Evolutionary conservation across 2,329 filamentous ascomycete species (phyloP), one percentile per base, ranked within the genome.

Genomic region (Sclerotinia spermophila): DNA sequence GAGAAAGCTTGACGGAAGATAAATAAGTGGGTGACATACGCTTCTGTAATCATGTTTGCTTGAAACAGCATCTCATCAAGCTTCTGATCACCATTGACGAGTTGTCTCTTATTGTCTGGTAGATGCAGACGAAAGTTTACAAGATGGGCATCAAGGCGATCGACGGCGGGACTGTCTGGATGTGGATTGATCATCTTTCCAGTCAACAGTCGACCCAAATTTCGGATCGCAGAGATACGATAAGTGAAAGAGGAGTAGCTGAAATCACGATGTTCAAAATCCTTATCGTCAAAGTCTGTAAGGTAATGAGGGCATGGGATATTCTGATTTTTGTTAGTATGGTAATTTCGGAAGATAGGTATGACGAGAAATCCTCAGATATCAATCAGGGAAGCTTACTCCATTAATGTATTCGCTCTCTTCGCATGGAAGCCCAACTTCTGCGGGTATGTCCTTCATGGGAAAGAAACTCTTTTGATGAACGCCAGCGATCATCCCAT

Each of bases 41-140:
- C 81, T 68, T 87, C 83, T 67, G 86, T 84, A 76, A 97, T 92
- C 88, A 96, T 95, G 73, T 92, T 90, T 0, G 92, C 94, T 79
- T 96, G 93, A 81, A 97, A 97, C 81, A 97, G 89, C 86, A 97
- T 91, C 81, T 97, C 93, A 79, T 97, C 94, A 17, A 94, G 84
- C 68, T 88, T 86, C 44, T 92, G 90, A 75, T 90, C 87, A 73
- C 87, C 86, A 71, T 88, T 86, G 68, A 96, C 83, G 24, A 92
- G 84, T 72, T 92, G 87, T 69, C 85, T 85, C 81, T 96, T 96
- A 21, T 84, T 84, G 24, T 86, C 83, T 0, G 94, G 94, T 0
- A 97, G 83, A 76, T 96, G 91, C 62, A 95, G 86, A 68, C 89
- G 86, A 92, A 93, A 97, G 79, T 93, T 94, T 21, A 85, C 84